These are phyloP conservation scores for Austroboletus niveus DNA, from an alignment of 1,284 basidiomycete genomes.

Conservation along the genomic window DNA sequence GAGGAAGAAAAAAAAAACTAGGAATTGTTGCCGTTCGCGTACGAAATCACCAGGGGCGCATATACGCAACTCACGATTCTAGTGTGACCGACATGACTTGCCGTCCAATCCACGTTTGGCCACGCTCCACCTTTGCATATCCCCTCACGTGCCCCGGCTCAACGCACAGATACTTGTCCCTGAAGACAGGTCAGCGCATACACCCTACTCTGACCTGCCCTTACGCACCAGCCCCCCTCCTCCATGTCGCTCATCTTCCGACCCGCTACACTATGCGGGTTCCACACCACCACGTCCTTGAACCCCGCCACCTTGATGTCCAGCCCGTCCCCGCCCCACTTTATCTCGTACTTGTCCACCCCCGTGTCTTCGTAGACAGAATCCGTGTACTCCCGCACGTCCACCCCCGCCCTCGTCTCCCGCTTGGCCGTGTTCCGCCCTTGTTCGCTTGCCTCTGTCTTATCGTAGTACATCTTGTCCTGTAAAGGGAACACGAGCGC, in stretches of 20 bases:
- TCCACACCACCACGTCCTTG: conserved; percentile 85
- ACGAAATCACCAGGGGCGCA: no score
- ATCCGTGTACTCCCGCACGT: conserved; percentile 67
- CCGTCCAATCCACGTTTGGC: conserved; percentile 71
- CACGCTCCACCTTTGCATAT: conserved; percentile 57
- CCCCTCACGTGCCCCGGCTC: conserved; percentile 83
- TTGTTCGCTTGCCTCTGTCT: conserved; percentile 61
- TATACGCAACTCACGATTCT: no score
- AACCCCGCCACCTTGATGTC: conserved; percentile 60
- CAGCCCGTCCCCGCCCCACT: conserved; percentile 58
- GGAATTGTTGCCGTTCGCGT: not conserved
- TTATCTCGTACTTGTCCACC: conserved; percentile 51
- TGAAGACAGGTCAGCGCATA: conserved; percentile 27
- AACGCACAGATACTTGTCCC: conserved; percentile 80
- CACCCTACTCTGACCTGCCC: not conserved
- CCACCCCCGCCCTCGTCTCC: conserved; percentile 60
- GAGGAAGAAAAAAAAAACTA: not conserved
- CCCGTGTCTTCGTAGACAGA: conserved; percentile 70
- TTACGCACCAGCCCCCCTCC: conserved; percentile 72
- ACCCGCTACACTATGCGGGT: conserved; percentile 70
- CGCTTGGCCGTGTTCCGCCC: conserved; percentile 51
- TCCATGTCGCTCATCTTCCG: conserved; percentile 84
- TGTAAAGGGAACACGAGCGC: conserved; percentile 61
- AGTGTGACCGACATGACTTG: conserved; percentile 55
- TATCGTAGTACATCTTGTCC: conserved; percentile 71